A percentile compares a stretch with the other conserved stretches of the same genome.
Conservation (phyloP, 352 stramenopile species). For the Phytophthora melonis region DNA sequence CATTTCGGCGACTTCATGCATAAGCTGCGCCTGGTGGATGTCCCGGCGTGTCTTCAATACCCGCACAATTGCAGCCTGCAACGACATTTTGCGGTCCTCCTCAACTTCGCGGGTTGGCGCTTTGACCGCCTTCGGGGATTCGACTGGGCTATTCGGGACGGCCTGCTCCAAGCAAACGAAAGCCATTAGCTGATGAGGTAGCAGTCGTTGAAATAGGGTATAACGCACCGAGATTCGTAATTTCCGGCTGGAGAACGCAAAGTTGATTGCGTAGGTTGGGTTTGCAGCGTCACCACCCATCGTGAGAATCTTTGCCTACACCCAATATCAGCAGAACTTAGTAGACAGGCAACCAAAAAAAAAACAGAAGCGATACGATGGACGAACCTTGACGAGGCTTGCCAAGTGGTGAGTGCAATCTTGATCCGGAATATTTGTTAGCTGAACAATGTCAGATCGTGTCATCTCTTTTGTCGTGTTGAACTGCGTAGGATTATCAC, state of each 20-base stretch:
- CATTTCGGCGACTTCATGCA: slow-evolving; percentile 78
- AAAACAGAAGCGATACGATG: background rate
- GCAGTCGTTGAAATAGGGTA: background rate
- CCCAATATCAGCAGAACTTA: background rate
- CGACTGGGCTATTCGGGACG: slow-evolving; percentile 71
- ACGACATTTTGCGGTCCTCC: slow-evolving; percentile 90
- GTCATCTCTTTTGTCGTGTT: slow-evolving; percentile 61
- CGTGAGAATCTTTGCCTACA: slow-evolving; percentile 55
- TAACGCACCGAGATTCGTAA: slow-evolving; percentile 56
- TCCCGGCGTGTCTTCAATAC: slow-evolving; percentile 87
- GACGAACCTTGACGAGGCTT: slow-evolving; percentile 71
- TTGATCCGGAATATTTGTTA: slow-evolving; percentile 67
- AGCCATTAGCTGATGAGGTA: background rate
- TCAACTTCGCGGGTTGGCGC: slow-evolving; percentile 73
- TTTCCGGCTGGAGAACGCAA: slow-evolving; percentile 58
- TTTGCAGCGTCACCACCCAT: slow-evolving; percentile 34
- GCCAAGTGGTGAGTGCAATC: slow-evolving; percentile 74
- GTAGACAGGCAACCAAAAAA: slow-evolving; percentile 22
- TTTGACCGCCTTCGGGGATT: slow-evolving; percentile 69
- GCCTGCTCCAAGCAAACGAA: slow-evolving; percentile 26
- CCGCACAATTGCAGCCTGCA: slow-evolving; percentile 86
- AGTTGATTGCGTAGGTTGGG: slow-evolving; percentile 53
- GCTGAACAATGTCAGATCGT: slow-evolving; percentile 44
- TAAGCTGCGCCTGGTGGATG: slow-evolving; percentile 66
- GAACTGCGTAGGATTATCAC: slow-evolving; percentile 53